phyloP scores from a whole-genome alignment of 805 yeast genomes.

The Peterozyma xylosa region DNA sequence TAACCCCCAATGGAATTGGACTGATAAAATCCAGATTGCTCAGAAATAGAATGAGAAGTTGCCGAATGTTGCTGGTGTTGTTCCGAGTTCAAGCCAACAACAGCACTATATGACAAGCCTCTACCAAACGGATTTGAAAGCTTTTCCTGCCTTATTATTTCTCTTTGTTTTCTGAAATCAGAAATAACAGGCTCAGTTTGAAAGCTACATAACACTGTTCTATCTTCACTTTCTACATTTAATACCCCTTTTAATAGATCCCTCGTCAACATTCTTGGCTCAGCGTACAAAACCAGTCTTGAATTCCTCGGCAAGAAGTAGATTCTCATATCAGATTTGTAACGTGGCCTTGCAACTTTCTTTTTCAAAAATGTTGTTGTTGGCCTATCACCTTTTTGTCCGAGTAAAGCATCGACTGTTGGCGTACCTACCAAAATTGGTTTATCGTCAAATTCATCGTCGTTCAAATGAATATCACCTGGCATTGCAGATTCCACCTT shows the following conservation, averaged over 20 bases:
- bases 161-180: constrained; percentile 7
- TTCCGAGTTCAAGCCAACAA: not conserved
- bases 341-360: constrained; percentile 53
- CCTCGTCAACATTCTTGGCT: constrained; percentile 41
- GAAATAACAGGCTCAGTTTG: constrained; percentile 8
- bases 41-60: too few species aligned
- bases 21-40: too few species aligned
- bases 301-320: constrained; percentile 38
- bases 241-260: constrained; percentile 44
- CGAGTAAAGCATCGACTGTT: constrained; percentile 21
- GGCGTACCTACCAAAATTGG: constrained; percentile 2
- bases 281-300: constrained; percentile 36
- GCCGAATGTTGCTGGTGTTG: too few species aligned
- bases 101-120: not conserved
- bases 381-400: constrained; percentile 33
- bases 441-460: constrained; percentile 31
- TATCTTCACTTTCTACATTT: constrained; percentile 20
- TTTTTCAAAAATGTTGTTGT: constrained; percentile 46
- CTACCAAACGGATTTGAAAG: not conserved
- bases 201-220: constrained; percentile 7
- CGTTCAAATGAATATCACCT: constrained; percentile 41
- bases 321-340: constrained; percentile 57
- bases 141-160: not conserved
- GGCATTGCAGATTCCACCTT: constrained; percentile 50
- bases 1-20: too few species aligned